phyloP scores from a whole-genome alignment of 768 basidiomycete species.

The Lyophyllum atratum region DNA sequence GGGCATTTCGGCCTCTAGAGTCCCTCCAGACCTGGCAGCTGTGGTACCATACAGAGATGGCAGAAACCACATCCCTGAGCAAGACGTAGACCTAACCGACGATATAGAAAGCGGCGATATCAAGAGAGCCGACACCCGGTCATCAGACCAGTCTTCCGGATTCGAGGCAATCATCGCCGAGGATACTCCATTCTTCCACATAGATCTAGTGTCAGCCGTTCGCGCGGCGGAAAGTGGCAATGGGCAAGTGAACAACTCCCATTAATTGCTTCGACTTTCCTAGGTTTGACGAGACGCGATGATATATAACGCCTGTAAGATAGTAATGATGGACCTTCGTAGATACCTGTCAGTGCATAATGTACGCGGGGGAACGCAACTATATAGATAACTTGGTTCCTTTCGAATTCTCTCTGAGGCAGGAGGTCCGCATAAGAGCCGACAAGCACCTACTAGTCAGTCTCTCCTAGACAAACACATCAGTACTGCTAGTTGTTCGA shows the following conservation, averaged over 20 bases:
- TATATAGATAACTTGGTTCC: not conserved
- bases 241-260: constrained; percentile 17
- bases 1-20: constrained; percentile 45
- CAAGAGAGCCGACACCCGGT: constrained; percentile 29
- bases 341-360: not conserved
- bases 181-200: constrained; percentile 88
- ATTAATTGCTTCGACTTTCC: not conserved
- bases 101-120: constrained; percentile 37
- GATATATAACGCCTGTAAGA: constrained; percentile 3
- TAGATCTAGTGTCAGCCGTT: constrained; percentile 78
- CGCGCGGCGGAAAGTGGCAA: constrained; percentile 60
- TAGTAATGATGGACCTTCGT: not conserved
- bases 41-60: constrained; percentile 68
- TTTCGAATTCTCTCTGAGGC: too few species aligned
- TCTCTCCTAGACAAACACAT: too few species aligned
- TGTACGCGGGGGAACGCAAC: not conserved
- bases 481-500: too few species aligned
- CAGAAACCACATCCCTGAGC: constrained; percentile 26
- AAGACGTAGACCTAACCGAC: constrained; percentile 23
- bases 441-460: too few species aligned
- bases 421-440: too few species aligned
- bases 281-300: not conserved
- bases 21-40: constrained; percentile 68
- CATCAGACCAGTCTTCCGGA: constrained; percentile 15
- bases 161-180: constrained; percentile 44